Evolutionary conservation across 306 rosid genomes (phyloP).

Genomic region (Casuarina equisetifolia): DNA sequence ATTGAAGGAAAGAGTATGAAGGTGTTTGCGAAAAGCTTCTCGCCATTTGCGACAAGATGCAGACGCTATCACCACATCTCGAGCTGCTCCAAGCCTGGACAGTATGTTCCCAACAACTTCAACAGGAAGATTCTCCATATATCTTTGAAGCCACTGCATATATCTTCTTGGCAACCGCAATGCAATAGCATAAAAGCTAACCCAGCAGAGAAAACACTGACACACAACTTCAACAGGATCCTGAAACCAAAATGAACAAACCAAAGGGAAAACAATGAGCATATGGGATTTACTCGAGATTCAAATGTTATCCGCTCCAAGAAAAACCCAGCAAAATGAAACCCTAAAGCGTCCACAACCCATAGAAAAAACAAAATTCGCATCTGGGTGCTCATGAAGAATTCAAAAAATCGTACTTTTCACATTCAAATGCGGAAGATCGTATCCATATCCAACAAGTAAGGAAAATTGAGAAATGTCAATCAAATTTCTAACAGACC

Average conservation of each 20-base stretch:
- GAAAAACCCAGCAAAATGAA: neutral
- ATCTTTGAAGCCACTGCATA: conserved; percentile 8
- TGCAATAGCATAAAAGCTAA: neutral
- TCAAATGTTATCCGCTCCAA: neutral
- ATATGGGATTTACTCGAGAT: neutral
- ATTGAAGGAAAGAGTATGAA: conserved; percentile 73
- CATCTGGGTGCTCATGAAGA: neutral
- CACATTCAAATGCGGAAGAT: neutral
- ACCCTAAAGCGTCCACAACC: neutral
- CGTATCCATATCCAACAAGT: neutral
- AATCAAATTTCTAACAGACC: no score
- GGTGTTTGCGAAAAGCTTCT: conserved; percentile 61
- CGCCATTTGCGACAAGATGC: conserved; percentile 79
- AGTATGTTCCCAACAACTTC: conserved; percentile 84
- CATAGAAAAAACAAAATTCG: neutral
- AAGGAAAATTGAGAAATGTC: neutral
- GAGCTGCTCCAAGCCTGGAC: conserved; percentile 66
- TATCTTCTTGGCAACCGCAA: neutral
- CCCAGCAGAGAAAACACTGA: neutral
- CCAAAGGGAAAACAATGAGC: neutral
- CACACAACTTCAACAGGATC: neutral
- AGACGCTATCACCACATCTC: conserved; percentile 73
- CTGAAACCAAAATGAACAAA: neutral
- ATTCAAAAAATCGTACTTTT: neutral
- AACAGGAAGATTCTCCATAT: conserved; percentile 78